Percentiles rank a stretch among this genome's conserved stretches.
Conservation (phyloP, 306 rosid species). For the Sphenostylis stenocarpa region DNA sequence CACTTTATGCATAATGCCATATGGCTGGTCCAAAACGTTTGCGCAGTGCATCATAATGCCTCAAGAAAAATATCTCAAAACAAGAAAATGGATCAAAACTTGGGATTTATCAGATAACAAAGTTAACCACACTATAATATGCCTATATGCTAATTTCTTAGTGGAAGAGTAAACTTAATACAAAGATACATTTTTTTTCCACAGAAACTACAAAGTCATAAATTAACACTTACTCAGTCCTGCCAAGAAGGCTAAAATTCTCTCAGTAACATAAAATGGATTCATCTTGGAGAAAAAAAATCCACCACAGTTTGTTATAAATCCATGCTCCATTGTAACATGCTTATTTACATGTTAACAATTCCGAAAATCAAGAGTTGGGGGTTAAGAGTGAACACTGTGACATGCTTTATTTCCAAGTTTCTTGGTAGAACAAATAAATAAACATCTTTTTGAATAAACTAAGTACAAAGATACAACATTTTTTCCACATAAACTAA, state of each 20-base stretch:
- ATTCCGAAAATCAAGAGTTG: too few relatives aligned
- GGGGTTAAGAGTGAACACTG: too few relatives aligned
- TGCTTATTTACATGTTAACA: too few relatives aligned
- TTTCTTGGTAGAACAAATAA: neutral
- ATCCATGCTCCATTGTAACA: neutral
- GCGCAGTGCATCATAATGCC: neutral
- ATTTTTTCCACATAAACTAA: neutral
- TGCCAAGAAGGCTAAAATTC: neutral
- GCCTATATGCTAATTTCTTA: neutral
- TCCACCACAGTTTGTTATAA: neutral
- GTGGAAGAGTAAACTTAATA: neutral
- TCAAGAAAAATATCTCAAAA: neutral
- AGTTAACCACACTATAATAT: neutral
- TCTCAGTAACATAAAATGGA: neutral
- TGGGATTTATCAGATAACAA: neutral
- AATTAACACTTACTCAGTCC: neutral
- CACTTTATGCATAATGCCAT: neutral
- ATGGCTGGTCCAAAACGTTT: neutral
- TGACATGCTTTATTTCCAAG: neutral
- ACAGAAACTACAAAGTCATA: neutral
- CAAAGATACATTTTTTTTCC: neutral
- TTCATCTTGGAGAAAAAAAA: too few relatives aligned
- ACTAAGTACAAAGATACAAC: neutral
- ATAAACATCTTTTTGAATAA: neutral
- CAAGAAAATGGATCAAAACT: neutral